Percentiles rank a stretch among this genome's conserved stretches.
Evolutionary conservation across 805 yeast genomes (phyloP).

Genomic region (Candida railenensis): DNA sequence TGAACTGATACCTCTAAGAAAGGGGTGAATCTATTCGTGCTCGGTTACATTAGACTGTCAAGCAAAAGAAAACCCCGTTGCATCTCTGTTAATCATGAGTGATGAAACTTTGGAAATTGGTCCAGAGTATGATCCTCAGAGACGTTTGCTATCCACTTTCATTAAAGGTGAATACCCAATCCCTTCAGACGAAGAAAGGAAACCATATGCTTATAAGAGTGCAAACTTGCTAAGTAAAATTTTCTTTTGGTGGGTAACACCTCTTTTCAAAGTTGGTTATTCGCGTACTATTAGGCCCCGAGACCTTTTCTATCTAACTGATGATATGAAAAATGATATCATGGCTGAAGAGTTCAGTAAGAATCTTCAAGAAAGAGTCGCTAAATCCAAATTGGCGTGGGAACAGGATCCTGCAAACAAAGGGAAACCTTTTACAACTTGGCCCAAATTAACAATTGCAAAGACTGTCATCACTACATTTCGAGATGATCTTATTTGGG

Average conservation of each 20-base stretch:
- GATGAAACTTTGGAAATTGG: background rate
- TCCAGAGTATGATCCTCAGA: conserved; percentile 3
- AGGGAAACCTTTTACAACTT: background rate
- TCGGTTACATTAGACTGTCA: too few species aligned
- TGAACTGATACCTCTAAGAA: too few species aligned
- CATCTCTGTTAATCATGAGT: too few species aligned
- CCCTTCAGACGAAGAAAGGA: conserved; percentile 46
- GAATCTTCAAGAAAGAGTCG: conserved; percentile 35
- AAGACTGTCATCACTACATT: conserved; percentile 3
- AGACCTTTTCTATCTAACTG: conserved; percentile 43
- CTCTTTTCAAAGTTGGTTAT: conserved; percentile 59
- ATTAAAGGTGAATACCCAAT: conserved; percentile 20
- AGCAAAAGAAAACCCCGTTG: too few species aligned
- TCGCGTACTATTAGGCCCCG: conserved; percentile 58
- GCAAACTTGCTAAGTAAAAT: conserved; percentile 34
- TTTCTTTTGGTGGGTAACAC: conserved; percentile 63
- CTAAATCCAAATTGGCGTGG: conserved; percentile 10
- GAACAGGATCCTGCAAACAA: background rate
- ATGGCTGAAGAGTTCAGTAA: conserved; percentile 16
- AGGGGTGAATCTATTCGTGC: too few species aligned
- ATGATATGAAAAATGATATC: conserved; percentile 19
- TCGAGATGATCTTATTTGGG: background rate
- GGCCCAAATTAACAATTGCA: conserved; percentile 1
- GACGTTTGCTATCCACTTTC: background rate
- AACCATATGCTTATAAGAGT: conserved; percentile 33